Percentiles rank a stretch among this genome's conserved stretches.
phyloP scores from a whole-genome alignment of 2,329 filamentous ascomycete genomes.

The Sporothrix pallida region DNA sequence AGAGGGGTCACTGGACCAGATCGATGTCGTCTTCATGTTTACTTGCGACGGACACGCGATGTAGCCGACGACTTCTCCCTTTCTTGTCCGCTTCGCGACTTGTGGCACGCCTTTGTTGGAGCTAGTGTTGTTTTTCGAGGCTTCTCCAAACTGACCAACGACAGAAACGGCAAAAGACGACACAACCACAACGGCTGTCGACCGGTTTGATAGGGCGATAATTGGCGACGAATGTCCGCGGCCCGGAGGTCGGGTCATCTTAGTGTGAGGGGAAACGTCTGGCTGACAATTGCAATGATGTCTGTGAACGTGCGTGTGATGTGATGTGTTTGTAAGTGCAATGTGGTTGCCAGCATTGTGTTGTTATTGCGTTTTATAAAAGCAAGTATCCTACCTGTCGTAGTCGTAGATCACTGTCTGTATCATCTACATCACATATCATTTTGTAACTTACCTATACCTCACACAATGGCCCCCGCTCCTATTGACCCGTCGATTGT shows the following conservation, averaged over 20 bases:
- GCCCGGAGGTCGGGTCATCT: neutral
- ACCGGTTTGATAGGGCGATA: neutral
- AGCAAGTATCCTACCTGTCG: slow-evolving; percentile 6
- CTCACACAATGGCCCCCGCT: slow-evolving; percentile 55
- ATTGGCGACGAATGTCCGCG: no score
- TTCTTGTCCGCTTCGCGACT: neutral
- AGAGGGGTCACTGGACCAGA: neutral
- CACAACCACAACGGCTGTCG: neutral
- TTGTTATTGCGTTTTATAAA: neutral
- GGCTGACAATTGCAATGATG: slow-evolving; percentile 24
- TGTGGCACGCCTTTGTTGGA: slow-evolving; percentile 19
- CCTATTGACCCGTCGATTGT: slow-evolving; percentile 67
- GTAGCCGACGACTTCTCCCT: neutral
- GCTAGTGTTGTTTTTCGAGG: neutral
- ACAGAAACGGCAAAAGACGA: slow-evolving; percentile 16
- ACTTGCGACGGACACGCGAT: slow-evolving; percentile 8
- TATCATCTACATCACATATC: neutral
- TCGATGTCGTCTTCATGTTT: neutral
- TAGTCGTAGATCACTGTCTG: neutral
- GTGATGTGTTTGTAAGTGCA: neutral
- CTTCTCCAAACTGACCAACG: neutral
- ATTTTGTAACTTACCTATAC: neutral
- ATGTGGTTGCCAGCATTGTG: neutral
- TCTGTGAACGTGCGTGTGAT: neutral
- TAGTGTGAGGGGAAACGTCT: slow-evolving; percentile 11